Evolutionary conservation across 352 stramenopile species (phyloP).

Genomic region (Thraustochytrium sp.): DNA sequence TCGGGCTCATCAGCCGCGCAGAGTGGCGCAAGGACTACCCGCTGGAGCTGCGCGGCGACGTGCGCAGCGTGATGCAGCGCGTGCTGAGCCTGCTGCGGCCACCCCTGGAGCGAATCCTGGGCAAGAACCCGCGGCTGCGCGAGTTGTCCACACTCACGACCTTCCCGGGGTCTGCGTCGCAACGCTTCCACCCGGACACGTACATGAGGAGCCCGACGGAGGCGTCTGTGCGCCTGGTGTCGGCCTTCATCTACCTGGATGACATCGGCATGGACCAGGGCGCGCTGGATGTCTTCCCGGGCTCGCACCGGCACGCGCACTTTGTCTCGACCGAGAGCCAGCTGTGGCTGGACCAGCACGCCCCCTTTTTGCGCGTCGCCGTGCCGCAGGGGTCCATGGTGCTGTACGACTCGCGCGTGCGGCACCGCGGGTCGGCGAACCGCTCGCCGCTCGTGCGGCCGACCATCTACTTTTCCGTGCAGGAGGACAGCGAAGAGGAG

Average conservation of each 20-base stretch:
- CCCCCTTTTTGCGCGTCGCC: not conserved
- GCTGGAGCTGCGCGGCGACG: not conserved
- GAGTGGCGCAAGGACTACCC: conserved; percentile 13
- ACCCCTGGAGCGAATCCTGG: not conserved
- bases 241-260: conserved; percentile 36
- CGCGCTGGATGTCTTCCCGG: conserved; percentile 10
- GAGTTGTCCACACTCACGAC: conserved; percentile 30
- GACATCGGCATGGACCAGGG: conserved; percentile 12
- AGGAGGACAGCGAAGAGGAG: not conserved
- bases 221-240: not conserved
- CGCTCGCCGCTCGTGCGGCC: not conserved
- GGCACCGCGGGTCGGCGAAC: not conserved
- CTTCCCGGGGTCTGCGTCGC: not conserved
- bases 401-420: conserved; percentile 21
- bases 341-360: not conserved
- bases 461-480: conserved; percentile 38
- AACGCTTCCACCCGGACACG: conserved; percentile 13
- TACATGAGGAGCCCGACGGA: not conserved
- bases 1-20: not conserved
- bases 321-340: not conserved
- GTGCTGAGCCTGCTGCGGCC: not conserved
- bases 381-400: conserved; percentile 2
- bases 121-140: not conserved
- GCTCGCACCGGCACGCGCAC: not conserved
- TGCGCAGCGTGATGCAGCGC: not conserved